These are phyloP conservation scores for Gossypium bickii DNA, from an alignment of 345 rosid genomes.

Conservation along the genomic window DNA sequence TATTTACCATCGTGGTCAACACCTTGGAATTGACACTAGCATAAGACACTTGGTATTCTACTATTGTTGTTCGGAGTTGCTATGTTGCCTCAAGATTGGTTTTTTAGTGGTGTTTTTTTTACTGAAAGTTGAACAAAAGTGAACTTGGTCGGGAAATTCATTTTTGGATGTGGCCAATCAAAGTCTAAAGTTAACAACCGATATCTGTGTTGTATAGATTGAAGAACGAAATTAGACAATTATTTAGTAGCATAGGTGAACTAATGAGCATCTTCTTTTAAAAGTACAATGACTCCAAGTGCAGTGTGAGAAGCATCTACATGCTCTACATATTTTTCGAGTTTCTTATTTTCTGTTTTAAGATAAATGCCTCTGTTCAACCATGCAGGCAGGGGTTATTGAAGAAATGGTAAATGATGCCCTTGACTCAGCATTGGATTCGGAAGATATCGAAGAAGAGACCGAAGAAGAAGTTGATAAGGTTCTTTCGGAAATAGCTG, in stretches of 20 bases:
- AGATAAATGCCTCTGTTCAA: background rate
- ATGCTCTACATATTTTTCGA: background rate
- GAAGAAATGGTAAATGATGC: conserved; percentile 44
- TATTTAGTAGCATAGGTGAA: background rate
- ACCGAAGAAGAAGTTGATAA: conserved; percentile 48
- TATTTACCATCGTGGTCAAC: background rate
- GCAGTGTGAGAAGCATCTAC: background rate
- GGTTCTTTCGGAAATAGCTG: conserved; percentile 46
- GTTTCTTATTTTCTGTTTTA: too few species aligned
- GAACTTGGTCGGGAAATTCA: background rate
- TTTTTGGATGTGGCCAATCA: background rate
- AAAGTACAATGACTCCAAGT: background rate
- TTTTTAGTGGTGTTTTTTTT: background rate
- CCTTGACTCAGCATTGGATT: conserved; percentile 41
- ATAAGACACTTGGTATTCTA: background rate
- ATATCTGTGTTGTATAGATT: background rate
- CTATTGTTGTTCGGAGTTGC: background rate
- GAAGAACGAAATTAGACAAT: background rate
- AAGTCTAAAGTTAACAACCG: background rate
- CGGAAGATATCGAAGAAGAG: conserved; percentile 48
- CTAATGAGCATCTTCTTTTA: background rate
- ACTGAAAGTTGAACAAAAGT: background rate
- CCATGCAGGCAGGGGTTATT: conserved; percentile 41
- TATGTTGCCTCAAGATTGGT: background rate
- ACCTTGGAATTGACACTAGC: background rate